Evolutionary conservation across 2,329 filamentous ascomycete species (phyloP).

Genomic region (Teratosphaeria zuluensis): DNA sequence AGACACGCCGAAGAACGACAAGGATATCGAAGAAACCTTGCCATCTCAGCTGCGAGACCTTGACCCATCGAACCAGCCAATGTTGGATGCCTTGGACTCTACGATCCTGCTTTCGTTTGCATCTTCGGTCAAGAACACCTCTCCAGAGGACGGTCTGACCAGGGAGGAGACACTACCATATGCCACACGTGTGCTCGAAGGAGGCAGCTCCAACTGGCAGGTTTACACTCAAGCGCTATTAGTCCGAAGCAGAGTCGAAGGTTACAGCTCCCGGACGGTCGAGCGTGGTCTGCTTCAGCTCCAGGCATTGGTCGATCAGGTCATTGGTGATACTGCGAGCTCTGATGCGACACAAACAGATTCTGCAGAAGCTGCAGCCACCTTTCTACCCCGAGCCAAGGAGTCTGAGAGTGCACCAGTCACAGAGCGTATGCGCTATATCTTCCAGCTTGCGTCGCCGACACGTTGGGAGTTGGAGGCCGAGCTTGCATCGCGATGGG

Average conservation of each 20-base stretch:
- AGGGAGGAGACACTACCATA: constrained; percentile 91
- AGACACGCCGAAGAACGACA: constrained; percentile 34
- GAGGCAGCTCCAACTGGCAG: constrained; percentile 93
- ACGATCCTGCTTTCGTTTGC: constrained; percentile 71
- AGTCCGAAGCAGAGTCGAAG: constrained; percentile 80
- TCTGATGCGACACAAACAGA: constrained; percentile 8
- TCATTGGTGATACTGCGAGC: constrained; percentile 70
- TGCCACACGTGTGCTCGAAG: constrained; percentile 74
- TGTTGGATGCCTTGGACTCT: constrained; percentile 73
- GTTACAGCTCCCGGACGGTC: constrained; percentile 75
- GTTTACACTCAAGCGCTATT: constrained; percentile 90
- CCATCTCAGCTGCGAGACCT: constrained; percentile 54
- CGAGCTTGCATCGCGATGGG: constrained; percentile 89
- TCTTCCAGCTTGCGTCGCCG: constrained; percentile 74
- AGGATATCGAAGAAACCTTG: constrained; percentile 42
- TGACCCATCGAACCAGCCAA: constrained; percentile 70
- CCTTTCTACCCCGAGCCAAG: constrained; percentile 72
- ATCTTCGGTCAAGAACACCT: constrained; percentile 83
- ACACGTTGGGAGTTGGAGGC: constrained; percentile 90
- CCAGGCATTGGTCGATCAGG: constrained; percentile 89
- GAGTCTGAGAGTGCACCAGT: constrained; percentile 68
- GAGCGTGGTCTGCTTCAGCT: constrained; percentile 86
- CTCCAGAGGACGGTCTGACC: constrained; percentile 74
- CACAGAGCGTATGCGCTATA: constrained; percentile 66
- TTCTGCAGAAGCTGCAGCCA: constrained; percentile 39